These are phyloP conservation scores for Ceratobasidium papillatum DNA, from an alignment of 1,284 basidiomycete genomes.

Conservation along the genomic window DNA sequence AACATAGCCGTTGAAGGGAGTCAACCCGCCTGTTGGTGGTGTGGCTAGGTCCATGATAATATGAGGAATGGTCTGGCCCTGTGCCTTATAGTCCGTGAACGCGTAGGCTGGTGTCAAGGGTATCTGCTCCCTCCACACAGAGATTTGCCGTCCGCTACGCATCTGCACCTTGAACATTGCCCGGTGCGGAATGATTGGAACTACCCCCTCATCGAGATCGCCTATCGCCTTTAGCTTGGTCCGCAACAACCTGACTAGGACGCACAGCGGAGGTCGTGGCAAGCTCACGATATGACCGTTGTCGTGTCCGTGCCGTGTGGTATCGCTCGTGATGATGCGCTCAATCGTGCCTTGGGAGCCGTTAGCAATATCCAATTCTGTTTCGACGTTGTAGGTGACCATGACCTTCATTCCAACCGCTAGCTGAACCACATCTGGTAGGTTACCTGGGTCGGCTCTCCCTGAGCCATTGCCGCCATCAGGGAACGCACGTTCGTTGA, in stretches of 20 bases:
- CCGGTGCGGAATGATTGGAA: constrained; percentile 48
- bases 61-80: constrained; percentile 51
- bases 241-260: constrained; percentile 52
- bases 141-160: constrained; percentile 5
- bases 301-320: not conserved
- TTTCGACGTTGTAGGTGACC: constrained; percentile 42
- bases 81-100: constrained; percentile 52
- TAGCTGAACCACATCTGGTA: no score
- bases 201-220: constrained; percentile 48
- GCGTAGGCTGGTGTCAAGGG: constrained; percentile 51
- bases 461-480: no score
- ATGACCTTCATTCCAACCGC: not conserved
- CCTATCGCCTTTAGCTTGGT: constrained; percentile 47
- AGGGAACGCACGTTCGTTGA: not conserved
- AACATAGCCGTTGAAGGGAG: constrained; percentile 52
- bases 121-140: constrained; percentile 46
- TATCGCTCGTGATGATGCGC: not conserved
- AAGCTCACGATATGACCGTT: constrained; percentile 36
- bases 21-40: constrained; percentile 48
- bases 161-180: not conserved
- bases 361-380: constrained; percentile 41
- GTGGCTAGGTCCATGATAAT: constrained; percentile 51
- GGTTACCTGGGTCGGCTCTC: no score
- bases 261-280: constrained; percentile 50
- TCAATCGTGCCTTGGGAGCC: not conserved